phyloP scores from a whole-genome alignment of 1,139 yeast species.

The Yamadazyma atmosphaerica region DNA sequence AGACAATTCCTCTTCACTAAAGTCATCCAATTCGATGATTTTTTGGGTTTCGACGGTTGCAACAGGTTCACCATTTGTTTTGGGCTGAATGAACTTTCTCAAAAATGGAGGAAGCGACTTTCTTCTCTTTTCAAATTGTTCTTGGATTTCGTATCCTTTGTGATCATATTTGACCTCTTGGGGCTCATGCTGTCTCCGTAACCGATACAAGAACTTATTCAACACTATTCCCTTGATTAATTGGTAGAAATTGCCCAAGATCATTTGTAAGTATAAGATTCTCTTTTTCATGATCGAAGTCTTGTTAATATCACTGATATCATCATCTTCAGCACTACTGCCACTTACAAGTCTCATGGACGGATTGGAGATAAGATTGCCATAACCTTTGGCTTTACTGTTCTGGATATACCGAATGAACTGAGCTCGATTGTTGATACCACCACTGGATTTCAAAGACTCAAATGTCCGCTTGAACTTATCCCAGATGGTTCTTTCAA shows the following conservation, averaged over 20 bases:
- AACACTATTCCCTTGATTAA: constrained; percentile 24
- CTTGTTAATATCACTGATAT: constrained; percentile 10
- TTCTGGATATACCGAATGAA: constrained; percentile 19
- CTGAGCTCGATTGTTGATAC: neutral
- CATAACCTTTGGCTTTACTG: constrained; percentile 28
- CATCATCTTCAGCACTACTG: constrained; percentile 5
- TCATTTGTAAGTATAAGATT: constrained; percentile 18
- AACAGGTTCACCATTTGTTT: constrained; percentile 3
- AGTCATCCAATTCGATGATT: constrained; percentile 21
- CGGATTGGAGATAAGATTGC: constrained; percentile 33
- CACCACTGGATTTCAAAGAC: constrained; percentile 3
- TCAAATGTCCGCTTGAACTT: constrained; percentile 10
- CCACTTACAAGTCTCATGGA: constrained; percentile 26
- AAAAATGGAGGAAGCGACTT: constrained; percentile 28
- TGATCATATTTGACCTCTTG: constrained; percentile 7
- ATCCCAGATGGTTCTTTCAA: constrained; percentile 43
- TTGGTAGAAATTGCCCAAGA: constrained; percentile 23
- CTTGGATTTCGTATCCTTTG: constrained; percentile 18
- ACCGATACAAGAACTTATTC: constrained; percentile 9
- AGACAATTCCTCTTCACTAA: constrained; percentile 24
- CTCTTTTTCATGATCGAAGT: constrained; percentile 26
- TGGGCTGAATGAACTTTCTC: constrained; percentile 20
- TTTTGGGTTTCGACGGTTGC: constrained; percentile 7
- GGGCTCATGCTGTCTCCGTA: neutral
- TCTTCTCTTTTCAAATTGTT: constrained; percentile 23